A percentile compares a stretch with the other conserved stretches of the same genome.
Conservation (phyloP, 129 eudicot species). For the Arctium lappa region DNA sequence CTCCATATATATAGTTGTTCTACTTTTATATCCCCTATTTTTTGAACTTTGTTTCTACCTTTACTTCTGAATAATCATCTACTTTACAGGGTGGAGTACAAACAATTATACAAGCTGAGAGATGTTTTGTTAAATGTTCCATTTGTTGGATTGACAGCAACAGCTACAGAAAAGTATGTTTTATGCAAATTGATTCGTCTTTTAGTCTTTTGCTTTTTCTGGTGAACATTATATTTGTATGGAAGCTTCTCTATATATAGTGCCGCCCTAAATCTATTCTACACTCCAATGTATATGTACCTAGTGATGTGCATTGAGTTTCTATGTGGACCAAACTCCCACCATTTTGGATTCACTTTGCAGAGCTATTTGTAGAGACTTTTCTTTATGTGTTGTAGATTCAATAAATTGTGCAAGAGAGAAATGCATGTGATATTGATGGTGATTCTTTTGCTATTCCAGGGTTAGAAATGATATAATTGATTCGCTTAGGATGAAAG, state of each 20-base stretch:
- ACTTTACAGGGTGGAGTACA: conserved; percentile 76
- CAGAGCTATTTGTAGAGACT: not conserved
- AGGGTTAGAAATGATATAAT: conserved; percentile 77
- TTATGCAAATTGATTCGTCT: not conserved
- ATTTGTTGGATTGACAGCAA: conserved; percentile 88
- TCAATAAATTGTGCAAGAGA: not conserved
- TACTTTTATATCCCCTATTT: not conserved
- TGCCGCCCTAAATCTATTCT: not conserved
- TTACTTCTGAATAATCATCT: conserved; percentile 13
- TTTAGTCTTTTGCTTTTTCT: conserved; percentile 6
- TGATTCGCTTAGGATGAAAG: conserved; percentile 60
- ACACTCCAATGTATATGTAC: not conserved
- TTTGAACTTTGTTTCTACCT: not conserved
- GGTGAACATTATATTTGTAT: not conserved
- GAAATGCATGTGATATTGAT: conserved; percentile 9
- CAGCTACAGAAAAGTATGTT: conserved; percentile 88
- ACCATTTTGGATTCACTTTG: not conserved
- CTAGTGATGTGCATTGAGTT: not conserved
- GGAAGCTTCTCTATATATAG: not conserved
- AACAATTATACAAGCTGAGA: conserved; percentile 72
- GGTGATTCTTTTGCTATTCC: conserved; percentile 18
- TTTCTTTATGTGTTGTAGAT: not conserved
- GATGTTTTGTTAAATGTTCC: conserved; percentile 66
- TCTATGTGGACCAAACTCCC: not conserved
- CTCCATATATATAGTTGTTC: not conserved